Base-by-base conservation (phyloP, 2,329 filamentous ascomycete species). In the Sporothrix phasma region DNA sequence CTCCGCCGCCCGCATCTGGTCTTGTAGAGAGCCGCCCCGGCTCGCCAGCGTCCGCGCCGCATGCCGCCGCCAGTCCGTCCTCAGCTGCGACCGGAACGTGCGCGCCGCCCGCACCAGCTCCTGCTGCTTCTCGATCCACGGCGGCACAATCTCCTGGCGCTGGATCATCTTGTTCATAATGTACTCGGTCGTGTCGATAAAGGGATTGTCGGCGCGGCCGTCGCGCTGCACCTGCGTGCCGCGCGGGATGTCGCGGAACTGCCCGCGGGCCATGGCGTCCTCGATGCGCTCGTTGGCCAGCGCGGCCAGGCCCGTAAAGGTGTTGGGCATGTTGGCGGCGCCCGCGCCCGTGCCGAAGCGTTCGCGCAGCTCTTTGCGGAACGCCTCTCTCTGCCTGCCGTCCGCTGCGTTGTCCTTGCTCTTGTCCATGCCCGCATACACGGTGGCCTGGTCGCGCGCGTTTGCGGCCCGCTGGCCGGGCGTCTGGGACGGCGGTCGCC, bases 121-220 rank as follows among this genome's bases (percentile, higher is more conserved):
- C 73, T 97, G 93, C 74, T 99, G 94, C 76, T 97, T 97, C 76
- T 99, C 94, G 66, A 99, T 97, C 94, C 94, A 99, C 0, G 93
- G 93, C 0, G 94, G 94, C 0, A 96, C 90, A 66, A 97, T 90
- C 22, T 96, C 92, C 75, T 99, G 94, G 65, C 89, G 88, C 76
- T 97, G 90, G 67, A 99, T 97, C 79, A 97, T 97, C 76, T 95
- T 94, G 76, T 99, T 97, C 88, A 97, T 88, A 70, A 97, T 90
- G 73, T 97, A 97, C 75, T 97, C 93, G 0, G 94, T 97, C 64
- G 93, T 97, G 72, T 97, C 91, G 64, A 97, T 85, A 71, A 96
- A 97, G 0, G 94, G 92, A 69, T 88, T 95, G 69, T 88, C 88
- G 0, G 90, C 89, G 68, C 90, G 86, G 60, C 89, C 79, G 69